Base-by-base conservation (phyloP, 345 rosid genomes). In the Alliaria petiolata region DNA sequence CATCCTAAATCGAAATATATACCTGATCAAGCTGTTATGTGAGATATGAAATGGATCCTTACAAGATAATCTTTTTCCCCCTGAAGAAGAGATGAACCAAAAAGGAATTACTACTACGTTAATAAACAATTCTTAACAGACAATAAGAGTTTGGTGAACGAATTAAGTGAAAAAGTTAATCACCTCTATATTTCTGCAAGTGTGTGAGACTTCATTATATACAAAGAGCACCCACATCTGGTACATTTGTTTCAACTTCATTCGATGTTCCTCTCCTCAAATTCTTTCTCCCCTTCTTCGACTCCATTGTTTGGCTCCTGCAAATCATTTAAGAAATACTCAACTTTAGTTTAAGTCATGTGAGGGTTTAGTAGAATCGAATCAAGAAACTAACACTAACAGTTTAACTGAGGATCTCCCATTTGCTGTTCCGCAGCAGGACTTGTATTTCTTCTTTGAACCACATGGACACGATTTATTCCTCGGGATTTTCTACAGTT, bases 381-480 rank as follows among this genome's bases (percentile, higher is more conserved):
- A 55, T 78, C 35, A 46, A 63, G 79, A 72, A 67, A 73, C 81
- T 75, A 81, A 88, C 96, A 77, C 76, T 20, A 81, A 54, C 52
- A 80, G 20, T 82, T 80, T 86, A 13, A 81, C 55, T 22, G 85
- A 74, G 68, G 88, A 50, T 80, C 84, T 88, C 74, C 85, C 84
- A 12, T 81, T 43, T n/a, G 75, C 89, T 67, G 95, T 67, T 67
- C 96, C 95, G 56, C 98, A 93, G 71, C 95, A 91, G 44, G 97
- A 80, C 79, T 91, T 95, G 84, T 89, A 81, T 80, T 91, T 95
- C 86, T 83, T 91, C 89, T 83, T 89, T 25, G 97, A 91, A 53
- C 97, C 97, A 62, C 96, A 91, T 26, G 88, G 87, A 67, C 97
- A 91, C 13, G 69, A 44, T 76, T 87, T 84, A 75, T 87, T 91